A percentile compares a stretch with the other conserved stretches of the same genome.
Conservation (phyloP, 129 eudicot genomes). For the Chrysanthemum seticuspe region DNA sequence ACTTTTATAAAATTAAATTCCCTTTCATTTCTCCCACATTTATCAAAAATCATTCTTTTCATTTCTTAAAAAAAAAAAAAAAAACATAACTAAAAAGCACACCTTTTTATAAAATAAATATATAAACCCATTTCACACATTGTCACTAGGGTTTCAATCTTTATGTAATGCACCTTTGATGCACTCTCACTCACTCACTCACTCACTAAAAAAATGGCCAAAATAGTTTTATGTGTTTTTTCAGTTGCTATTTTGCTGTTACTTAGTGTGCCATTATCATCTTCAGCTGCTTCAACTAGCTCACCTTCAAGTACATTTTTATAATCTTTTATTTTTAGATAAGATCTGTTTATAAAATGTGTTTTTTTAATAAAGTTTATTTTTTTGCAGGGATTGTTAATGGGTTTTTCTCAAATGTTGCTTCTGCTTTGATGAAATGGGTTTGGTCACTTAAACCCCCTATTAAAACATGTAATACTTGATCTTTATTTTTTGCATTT, state of each 20-base stretch:
- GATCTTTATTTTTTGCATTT: slow-evolving; percentile 20
- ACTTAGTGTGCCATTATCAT: slow-evolving; percentile 35
- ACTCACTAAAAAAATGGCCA: slow-evolving; percentile 34
- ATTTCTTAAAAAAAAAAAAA: slow-evolving; percentile 8
- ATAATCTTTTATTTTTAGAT: not conserved
- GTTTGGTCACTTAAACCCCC: slow-evolving; percentile 66
- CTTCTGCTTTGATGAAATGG: slow-evolving; percentile 78
- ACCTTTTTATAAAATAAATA: not conserved
- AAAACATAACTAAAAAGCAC: too few relatives aligned
- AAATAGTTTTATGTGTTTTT: slow-evolving; percentile 27
- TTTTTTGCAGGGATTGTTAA: slow-evolving; percentile 68
- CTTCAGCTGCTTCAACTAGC: slow-evolving; percentile 59
- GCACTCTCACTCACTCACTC: not conserved
- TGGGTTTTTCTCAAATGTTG: slow-evolving; percentile 75
- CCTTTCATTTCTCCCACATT: too few relatives aligned
- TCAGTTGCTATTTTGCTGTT: slow-evolving; percentile 47
- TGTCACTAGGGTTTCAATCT: not conserved
- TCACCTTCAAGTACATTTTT: slow-evolving; percentile 68
- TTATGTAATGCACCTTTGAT: not conserved
- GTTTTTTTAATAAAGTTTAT: not conserved
- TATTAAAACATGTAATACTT: slow-evolving; percentile 66
- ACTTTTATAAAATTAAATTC: too few relatives aligned
- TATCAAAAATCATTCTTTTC: slow-evolving; percentile 16
- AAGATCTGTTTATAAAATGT: slow-evolving; percentile 14
- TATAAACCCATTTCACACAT: too few relatives aligned